Evolutionary conservation across 1,284 basidiomycete genomes (phyloP).

Genomic region (Pseudozyma thailandica): DNA sequence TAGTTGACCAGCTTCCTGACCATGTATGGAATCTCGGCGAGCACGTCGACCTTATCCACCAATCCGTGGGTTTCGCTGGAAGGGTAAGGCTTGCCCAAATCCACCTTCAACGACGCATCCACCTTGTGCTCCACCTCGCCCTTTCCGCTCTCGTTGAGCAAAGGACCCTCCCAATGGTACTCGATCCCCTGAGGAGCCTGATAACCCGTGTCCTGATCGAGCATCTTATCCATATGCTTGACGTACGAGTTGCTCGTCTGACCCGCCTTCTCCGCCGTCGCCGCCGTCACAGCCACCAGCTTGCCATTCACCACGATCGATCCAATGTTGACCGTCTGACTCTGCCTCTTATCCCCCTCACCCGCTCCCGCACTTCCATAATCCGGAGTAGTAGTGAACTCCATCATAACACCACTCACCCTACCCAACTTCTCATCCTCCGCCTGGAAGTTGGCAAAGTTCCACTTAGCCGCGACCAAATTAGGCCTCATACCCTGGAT

Average conservation of each 20-base stretch:
- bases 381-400: conserved; percentile 79
- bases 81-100: conserved; percentile 59
- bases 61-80: conserved; percentile 74
- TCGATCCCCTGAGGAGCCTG: conserved; percentile 77
- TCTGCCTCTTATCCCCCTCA: conserved; percentile 29
- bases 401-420: conserved; percentile 86
- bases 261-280: conserved; percentile 44
- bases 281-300: conserved; percentile 75
- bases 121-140: conserved; percentile 40
- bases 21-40: conserved; percentile 93
- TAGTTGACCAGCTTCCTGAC: conserved; percentile 89
- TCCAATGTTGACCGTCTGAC: conserved; percentile 79
- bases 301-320: conserved; percentile 82
- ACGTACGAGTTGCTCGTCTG: conserved; percentile 77
- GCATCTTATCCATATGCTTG: conserved; percentile 75
- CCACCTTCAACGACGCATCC: conserved; percentile 43
- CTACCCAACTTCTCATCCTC: conserved; percentile 71
- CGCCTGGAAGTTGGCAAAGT: conserved; percentile 87
- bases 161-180: conserved; percentile 83
- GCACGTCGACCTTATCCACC: conserved; percentile 95
- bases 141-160: conserved; percentile 68
- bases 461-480: conserved; percentile 91
- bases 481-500: conserved; percentile 99
- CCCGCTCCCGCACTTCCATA: conserved; percentile 48
- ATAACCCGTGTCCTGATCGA: conserved; percentile 83